Base-by-base conservation (phyloP, 257 asterid genomes). In the Plantago elongata region DNA sequence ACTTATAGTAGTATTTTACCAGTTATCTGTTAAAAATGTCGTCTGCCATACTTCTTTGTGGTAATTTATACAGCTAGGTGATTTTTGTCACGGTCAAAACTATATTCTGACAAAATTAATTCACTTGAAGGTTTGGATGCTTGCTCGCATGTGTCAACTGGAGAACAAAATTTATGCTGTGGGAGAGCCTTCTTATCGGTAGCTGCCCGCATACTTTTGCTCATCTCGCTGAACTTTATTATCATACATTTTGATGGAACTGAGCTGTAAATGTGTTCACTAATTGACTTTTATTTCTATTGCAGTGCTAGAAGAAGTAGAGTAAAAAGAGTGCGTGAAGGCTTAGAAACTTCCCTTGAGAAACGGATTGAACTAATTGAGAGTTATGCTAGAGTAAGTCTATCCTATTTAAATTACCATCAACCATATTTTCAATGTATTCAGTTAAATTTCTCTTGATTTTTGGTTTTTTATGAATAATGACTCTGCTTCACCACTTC, bases 101-200 rank as follows among this genome's bases (percentile, higher is more conserved):
- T 48, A 1, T 13, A 22, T 7, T 27, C 12, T 43, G 9, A 9
- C 58, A 17, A 27, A 54, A 65, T 14, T 63, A 14, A 14, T 60
- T 63, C 48, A 51, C 63, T 45, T 62, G 15, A 62, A 90, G 98
- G 85, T 90, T 52, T 90, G 98, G 96, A 88, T 90, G 95, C 77
- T 90, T 57, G 96, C 96, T 64, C 96, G 98, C 27, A 85, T 90
- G 98, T 84, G 89, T 79, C 98, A 88, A 64, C 61, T 91, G 71
- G 95, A 91, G 72, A 91, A 91, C 84, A 88, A 92, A 84, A 92
- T 89, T 51, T 74, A 78, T 69, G 97, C 95, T 51, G 86, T 92
- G 29, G 98, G 98, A 63, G 98, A 88, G 74, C 94, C 97, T 81
- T 77, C 97, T 49, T 92, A 92, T 62, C 83, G 90, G 98, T 92